phyloP scores from a whole-genome alignment of 225 moss, liverwort and hornwort genomes.

The Marchantia polymorpha region DNA sequence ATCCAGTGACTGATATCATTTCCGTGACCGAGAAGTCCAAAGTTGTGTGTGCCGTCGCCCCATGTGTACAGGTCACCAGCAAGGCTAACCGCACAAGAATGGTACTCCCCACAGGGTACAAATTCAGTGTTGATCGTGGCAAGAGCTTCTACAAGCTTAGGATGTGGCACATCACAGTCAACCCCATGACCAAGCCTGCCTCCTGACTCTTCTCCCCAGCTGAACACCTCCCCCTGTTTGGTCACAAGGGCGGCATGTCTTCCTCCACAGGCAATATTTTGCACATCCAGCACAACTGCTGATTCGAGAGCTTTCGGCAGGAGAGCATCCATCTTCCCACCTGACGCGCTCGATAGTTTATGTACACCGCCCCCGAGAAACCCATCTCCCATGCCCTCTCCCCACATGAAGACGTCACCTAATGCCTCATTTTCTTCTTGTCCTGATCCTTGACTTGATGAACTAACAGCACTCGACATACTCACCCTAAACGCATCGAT shows the following conservation, averaged over 20 bases:
- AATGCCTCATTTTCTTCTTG: conserved; percentile 88
- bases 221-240: conserved; percentile 92
- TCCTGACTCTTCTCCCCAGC: conserved; percentile 98
- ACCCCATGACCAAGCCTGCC: conserved; percentile 95
- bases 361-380: conserved; percentile 74
- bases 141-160: conserved; percentile 87
- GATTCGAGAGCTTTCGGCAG: conserved; percentile 87
- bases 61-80: conserved; percentile 95
- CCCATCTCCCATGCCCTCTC: conserved; percentile 94
- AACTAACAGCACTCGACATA: conserved; percentile 98
- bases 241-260: conserved; percentile 84
- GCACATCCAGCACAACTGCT: conserved; percentile 90
- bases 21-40: conserved; percentile 96
- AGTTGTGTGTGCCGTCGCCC: conserved; percentile 98
- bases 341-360: conserved; percentile 55
- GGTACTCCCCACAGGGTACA: conserved; percentile 94
- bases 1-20: conserved; percentile 99
- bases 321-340: conserved; percentile 64
- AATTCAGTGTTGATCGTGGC: conserved; percentile 79
- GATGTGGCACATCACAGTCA: conserved; percentile 85
- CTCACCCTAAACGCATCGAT: conserved; percentile 82
- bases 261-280: conserved; percentile 89
- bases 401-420: conserved; percentile 98
- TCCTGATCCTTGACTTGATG: conserved; percentile 93
- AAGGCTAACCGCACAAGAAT: conserved; percentile 83